Base-by-base conservation (phyloP, 306 rosid species). In the Sphenostylis stenocarpa region DNA sequence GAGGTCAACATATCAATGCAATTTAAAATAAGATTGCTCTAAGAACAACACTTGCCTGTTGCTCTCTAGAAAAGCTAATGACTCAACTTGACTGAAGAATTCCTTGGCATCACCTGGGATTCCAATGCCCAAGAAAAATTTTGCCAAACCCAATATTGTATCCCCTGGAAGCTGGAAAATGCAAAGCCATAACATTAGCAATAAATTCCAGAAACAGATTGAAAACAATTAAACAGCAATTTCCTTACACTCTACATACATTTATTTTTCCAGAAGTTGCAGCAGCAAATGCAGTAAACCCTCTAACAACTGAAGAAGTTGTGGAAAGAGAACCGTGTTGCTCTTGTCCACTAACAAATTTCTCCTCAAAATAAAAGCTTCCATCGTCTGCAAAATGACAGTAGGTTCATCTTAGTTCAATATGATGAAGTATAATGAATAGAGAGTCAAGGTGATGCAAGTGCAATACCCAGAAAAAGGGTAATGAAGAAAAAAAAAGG, bases 291-390 rank as follows among this genome's bases (percentile, higher is more conserved):
- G 91, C 82, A 34, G 93, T 82, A 78, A 93, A 76, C 75, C 99
- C 99, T 77, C 90, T 91, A 81, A 96, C 91, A 83, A 93, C 96
- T 19, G 99, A 91, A 55, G 99, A 81, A 24, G 99, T 93, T 13
- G 96, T 90, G 80, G 93, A 86, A 65, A 96, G 94, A 81, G 94
- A 87, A 82, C 88, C 91, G 15, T 62, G 91, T 77, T 85, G 86
- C 81, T 84, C 94, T 43, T 55, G 81, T 73, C 89, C 91, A 76
- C 87, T 85, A 64, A 94, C 88, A 66, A 74, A 80, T 87, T 91
- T 93, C 80, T 96, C 99, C 23, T 89, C 98, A 81, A 96, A 93
- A 76, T 89, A 96, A 65, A 88, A 83, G 60, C 93, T 83, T 12
- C 94, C 99, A 70, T 96, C 98, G 83, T 91, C 99, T 96, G 86